Percentiles rank a stretch among this genome's conserved stretches.
Evolutionary conservation across 202 grass and related monocot genomes (phyloP).

Genomic region (Hordeum pubiflorum): DNA sequence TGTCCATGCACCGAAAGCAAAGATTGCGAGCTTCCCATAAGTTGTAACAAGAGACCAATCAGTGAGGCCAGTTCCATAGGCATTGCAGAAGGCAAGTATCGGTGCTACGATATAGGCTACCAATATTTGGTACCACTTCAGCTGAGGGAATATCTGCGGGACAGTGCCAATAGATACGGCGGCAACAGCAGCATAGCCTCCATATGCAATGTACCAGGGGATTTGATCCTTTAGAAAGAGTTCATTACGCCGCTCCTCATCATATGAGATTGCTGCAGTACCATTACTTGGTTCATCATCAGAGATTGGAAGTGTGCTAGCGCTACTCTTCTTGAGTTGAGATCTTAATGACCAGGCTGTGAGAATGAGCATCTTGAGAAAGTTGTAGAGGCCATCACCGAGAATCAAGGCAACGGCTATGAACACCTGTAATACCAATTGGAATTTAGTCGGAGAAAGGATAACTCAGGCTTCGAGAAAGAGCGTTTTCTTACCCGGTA

Average conservation of each 20-base stretch:
- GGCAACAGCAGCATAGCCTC: slow-evolving; percentile 29
- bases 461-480: neutral
- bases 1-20: slow-evolving; percentile 40
- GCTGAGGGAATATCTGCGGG: slow-evolving; percentile 39
- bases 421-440: slow-evolving; percentile 44
- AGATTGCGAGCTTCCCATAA: slow-evolving; percentile 46
- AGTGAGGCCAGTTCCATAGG: slow-evolving; percentile 46
- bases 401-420: slow-evolving; percentile 70
- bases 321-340: slow-evolving; percentile 29
- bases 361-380: slow-evolving; percentile 46
- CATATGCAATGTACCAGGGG: slow-evolving; percentile 25
- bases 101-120: slow-evolving; percentile 36
- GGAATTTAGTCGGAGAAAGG: neutral
- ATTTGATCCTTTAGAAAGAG: slow-evolving; percentile 47
- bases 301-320: slow-evolving; percentile 18
- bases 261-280: slow-evolving; percentile 3
- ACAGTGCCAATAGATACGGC: slow-evolving; percentile 33
- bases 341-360: slow-evolving; percentile 30
- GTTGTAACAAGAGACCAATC: slow-evolving; percentile 38
- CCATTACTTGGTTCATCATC: neutral
- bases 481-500: slow-evolving; percentile 34
- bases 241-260: slow-evolving; percentile 30
- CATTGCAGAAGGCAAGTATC: slow-evolving; percentile 48
- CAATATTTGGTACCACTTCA: slow-evolving; percentile 51
- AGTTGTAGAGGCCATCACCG: slow-evolving; percentile 66